These are phyloP conservation scores for Barnettozyma sp. DNA, from an alignment of 805 yeast genomes.

Conservation along the genomic window DNA sequence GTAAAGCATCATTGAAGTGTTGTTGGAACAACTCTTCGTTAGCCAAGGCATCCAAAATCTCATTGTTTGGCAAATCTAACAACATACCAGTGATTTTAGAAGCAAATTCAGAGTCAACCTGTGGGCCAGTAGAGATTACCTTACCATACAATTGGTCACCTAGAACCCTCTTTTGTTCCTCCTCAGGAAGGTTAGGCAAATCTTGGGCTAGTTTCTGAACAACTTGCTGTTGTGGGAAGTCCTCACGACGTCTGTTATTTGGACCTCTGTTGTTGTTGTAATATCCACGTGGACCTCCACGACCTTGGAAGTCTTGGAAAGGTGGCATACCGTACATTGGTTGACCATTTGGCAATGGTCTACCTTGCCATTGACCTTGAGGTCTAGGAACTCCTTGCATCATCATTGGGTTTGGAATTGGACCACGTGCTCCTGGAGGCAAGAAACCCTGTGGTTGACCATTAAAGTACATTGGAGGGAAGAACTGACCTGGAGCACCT, in stretches of 20 bases:
- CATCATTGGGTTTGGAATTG: constrained; percentile 75
- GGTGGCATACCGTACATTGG: constrained; percentile 87
- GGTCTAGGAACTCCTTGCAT: constrained; percentile 61
- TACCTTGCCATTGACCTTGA: constrained; percentile 55
- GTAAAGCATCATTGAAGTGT: constrained; percentile 89
- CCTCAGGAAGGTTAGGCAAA: constrained; percentile 63
- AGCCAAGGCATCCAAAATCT: constrained; percentile 80
- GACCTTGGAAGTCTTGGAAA: constrained; percentile 55
- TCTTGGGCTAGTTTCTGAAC: constrained; percentile 49
- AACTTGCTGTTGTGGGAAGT: constrained; percentile 17
- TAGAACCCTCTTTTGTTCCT: constrained; percentile 92
- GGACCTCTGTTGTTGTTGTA: constrained; percentile 41
- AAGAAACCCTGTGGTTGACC: constrained; percentile 65
- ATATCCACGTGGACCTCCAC: constrained; percentile 33
- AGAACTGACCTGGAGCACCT: constrained; percentile 81
- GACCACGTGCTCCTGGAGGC: constrained; percentile 71
- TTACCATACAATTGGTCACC: constrained; percentile 97
- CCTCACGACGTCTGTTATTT: constrained; percentile 33
- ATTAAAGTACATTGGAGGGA: constrained; percentile 68
- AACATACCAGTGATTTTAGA: constrained; percentile 99
- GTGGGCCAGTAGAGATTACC: constrained; percentile 80
- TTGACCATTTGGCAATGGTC: constrained; percentile 70
- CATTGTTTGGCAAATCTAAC: constrained; percentile 88
- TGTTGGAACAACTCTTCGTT: constrained; percentile 84
- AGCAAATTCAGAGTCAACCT: constrained; percentile 89